Percentiles rank a stretch among this genome's conserved stretches.
Evolutionary conservation across 75 land plant species (phyloP).

Genomic region (Adiantum capillusveneris): DNA sequence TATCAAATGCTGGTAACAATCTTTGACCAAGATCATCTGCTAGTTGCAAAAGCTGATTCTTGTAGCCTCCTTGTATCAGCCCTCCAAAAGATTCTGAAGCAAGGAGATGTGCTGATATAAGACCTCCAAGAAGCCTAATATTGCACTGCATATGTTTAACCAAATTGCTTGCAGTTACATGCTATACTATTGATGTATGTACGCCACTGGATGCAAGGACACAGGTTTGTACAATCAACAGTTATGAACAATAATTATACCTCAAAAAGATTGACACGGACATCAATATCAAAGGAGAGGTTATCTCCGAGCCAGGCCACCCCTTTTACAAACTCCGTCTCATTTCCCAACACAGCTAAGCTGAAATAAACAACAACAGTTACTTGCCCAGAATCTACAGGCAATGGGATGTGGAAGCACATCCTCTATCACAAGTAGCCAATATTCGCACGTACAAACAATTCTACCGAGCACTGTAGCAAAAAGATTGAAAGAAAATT

Average conservation of each 20-base stretch:
- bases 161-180: not conserved
- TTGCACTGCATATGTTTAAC: conserved; percentile 60
- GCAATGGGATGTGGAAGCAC: no score
- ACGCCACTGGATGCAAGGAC: not conserved
- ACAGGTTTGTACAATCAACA: not conserved
- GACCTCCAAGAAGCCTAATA: conserved; percentile 91
- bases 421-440: no score
- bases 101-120: conserved; percentile 88
- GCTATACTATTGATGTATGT: not conserved
- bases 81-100: conserved; percentile 52
- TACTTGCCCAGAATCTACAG: not conserved
- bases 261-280: conserved; percentile 85
- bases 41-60: conserved; percentile 54
- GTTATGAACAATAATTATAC: conserved; percentile 13
- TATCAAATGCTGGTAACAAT: conserved; percentile 66
- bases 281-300: conserved; percentile 72
- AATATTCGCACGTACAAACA: no score
- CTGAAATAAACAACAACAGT: conserved; percentile 26
- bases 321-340: conserved; percentile 70
- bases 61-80: conserved; percentile 39
- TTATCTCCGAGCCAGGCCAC: conserved; percentile 77
- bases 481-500: no score
- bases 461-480: no score
- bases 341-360: conserved; percentile 66
- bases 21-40: conserved; percentile 80